Conservation (phyloP, 164 flowering plant species). For the Stephania yunnanensis region DNA sequence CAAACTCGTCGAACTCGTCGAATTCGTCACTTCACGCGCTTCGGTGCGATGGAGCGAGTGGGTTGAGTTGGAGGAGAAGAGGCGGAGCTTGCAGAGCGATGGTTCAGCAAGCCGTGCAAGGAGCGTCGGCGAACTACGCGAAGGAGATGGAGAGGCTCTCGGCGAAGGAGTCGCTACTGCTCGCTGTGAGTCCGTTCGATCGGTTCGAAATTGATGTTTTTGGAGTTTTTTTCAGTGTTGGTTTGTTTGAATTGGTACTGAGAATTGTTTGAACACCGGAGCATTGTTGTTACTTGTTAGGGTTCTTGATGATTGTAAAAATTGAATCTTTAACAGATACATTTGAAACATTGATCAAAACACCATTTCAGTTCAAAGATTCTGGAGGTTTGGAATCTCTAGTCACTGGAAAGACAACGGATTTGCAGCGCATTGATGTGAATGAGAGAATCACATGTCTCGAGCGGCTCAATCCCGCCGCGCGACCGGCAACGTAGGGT, state of each 20-base stretch:
- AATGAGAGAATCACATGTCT: constrained; percentile 86
- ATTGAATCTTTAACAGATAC: too few relatives aligned
- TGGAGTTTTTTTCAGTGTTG: neutral
- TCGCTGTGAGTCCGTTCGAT: constrained; percentile 44
- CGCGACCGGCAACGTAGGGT: constrained; percentile 84
- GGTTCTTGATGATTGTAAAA: neutral
- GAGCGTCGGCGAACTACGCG: constrained; percentile 73
- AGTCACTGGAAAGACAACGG: constrained; percentile 67
- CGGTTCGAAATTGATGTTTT: neutral
- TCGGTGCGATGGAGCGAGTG: neutral
- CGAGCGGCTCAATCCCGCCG: constrained; percentile 88
- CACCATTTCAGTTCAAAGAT: constrained; percentile 66
- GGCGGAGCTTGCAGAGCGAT: constrained; percentile 37
- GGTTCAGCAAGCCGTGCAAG: constrained; percentile 58
- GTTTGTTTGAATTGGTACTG: neutral
- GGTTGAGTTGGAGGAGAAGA: constrained; percentile 7
- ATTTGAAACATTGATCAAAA: neutral
- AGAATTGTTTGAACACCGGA: neutral
- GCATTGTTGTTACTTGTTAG: neutral
- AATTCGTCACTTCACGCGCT: constrained; percentile 6
- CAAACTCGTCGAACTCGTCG: constrained; percentile 12
- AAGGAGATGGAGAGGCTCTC: constrained; percentile 91
- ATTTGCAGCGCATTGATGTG: constrained; percentile 77
- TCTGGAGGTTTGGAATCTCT: constrained; percentile 83
- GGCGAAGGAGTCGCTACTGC: constrained; percentile 88